Conservation (phyloP, 352 stramenopile species). For the Blastocystis sp. region DNA sequence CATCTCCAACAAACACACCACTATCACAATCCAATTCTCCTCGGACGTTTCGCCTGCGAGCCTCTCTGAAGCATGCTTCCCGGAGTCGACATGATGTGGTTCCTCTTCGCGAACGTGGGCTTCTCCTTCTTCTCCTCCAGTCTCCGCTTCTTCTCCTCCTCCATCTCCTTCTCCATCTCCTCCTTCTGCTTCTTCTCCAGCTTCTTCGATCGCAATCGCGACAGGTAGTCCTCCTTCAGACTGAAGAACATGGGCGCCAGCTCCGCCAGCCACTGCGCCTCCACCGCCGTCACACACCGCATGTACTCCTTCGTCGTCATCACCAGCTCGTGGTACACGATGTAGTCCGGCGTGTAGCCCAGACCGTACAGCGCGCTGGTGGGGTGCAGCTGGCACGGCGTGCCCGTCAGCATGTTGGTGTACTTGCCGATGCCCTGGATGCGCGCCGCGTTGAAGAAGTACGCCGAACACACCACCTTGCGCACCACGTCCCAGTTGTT, state of each 20-base stretch:
- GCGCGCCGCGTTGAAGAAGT: conserved; percentile 98
- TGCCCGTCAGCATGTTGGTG: conserved; percentile 98
- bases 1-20: neutral
- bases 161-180: conserved; percentile 80
- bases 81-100: conserved; percentile 5
- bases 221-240: conserved; percentile 94
- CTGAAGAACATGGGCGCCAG: conserved; percentile 99
- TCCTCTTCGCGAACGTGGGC: neutral
- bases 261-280: conserved; percentile 98
- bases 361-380: conserved; percentile 94
- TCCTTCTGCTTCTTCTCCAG: conserved; percentile 80
- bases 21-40: conserved; percentile 46
- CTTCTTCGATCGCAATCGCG: conserved; percentile 87
- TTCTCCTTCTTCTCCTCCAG: conserved; percentile 40
- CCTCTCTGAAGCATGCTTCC: conserved; percentile 32
- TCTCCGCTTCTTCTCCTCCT: conserved; percentile 82
- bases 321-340: conserved; percentile 99
- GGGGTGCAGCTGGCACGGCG: conserved; percentile 94
- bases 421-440: conserved; percentile 99
- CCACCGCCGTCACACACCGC: conserved; percentile 94
- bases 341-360: conserved; percentile 97
- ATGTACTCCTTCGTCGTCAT: conserved; percentile 99
- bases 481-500: conserved; percentile 94
- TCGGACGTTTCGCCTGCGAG: conserved; percentile 7
- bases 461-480: conserved; percentile 97